phyloP scores from a whole-genome alignment of 148 eudicot genomes.

The Fagopyrum esculentum region DNA sequence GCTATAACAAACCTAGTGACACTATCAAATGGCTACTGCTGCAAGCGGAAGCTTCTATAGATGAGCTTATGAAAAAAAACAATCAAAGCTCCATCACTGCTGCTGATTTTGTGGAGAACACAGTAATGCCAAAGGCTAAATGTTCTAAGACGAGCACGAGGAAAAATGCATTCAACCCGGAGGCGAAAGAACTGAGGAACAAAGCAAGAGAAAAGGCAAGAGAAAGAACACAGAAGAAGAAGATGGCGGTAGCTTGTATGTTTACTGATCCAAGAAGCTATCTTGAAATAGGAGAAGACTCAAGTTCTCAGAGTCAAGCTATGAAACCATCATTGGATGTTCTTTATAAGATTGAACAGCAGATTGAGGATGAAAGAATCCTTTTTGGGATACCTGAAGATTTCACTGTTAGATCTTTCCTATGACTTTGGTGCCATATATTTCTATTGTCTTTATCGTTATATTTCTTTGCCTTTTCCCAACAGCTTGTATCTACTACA shows the following conservation, averaged over 20 bases:
- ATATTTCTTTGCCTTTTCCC: neutral
- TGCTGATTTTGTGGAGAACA: neutral
- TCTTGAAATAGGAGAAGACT: neutral
- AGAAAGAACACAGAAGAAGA: constrained; percentile 1
- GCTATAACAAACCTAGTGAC: constrained; percentile 54
- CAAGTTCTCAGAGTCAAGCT: no score
- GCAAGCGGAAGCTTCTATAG: constrained; percentile 33
- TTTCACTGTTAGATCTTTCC: neutral
- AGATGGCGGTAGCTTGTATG: neutral
- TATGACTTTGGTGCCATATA: neutral
- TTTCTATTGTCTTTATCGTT: neutral
- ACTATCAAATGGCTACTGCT: constrained; percentile 57
- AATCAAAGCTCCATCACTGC: neutral
- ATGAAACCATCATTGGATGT: neutral
- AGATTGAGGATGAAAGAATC: neutral
- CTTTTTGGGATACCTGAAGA: neutral
- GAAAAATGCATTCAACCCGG: neutral
- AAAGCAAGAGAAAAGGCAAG: constrained; percentile 1
- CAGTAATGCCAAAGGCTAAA: neutral
- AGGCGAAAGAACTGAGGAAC: constrained; percentile 5
- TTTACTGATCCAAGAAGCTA: neutral
- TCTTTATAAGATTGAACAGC: neutral
- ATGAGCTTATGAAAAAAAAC: constrained; percentile 23
- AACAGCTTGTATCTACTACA: neutral
- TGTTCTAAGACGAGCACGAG: neutral